phyloP scores from a whole-genome alignment of 345 rosid genomes.

The Cardamine chenopodiifolia region DNA sequence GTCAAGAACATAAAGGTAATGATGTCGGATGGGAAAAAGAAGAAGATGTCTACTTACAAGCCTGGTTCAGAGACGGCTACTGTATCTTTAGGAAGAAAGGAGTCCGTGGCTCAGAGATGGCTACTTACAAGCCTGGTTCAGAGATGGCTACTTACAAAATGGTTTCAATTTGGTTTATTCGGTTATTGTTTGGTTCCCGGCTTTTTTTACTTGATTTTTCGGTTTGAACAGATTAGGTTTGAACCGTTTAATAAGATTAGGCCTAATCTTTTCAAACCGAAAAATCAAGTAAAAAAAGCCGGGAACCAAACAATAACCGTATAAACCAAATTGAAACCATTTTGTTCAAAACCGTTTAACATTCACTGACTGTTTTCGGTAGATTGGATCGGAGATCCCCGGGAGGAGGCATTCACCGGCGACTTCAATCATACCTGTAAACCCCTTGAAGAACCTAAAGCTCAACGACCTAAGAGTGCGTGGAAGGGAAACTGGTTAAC shows the following conservation, averaged over 20 bases:
- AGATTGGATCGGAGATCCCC: constrained; percentile 13
- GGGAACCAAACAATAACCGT: neutral
- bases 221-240: neutral
- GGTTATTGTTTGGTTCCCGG: neutral
- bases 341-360: neutral
- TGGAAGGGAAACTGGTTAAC: neutral
- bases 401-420: constrained; percentile 18
- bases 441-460: constrained; percentile 45
- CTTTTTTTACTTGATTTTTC: neutral
- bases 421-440: constrained; percentile 10
- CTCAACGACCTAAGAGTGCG: constrained; percentile 52
- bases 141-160: too few species aligned
- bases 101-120: constrained; percentile 70
- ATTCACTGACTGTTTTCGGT: neutral
- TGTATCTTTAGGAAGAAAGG: constrained; percentile 77
- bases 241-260: too few species aligned
- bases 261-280: neutral
- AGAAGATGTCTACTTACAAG: constrained; percentile 57
- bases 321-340: neutral
- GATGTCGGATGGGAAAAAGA: constrained; percentile 57
- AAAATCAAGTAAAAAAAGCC: neutral
- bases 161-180: neutral
- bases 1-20: constrained; percentile 71
- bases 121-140: too few species aligned
- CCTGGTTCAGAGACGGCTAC: constrained; percentile 52